Base-by-base conservation (phyloP, 352 stramenopile genomes). In the Globisporangium perplexum region DNA sequence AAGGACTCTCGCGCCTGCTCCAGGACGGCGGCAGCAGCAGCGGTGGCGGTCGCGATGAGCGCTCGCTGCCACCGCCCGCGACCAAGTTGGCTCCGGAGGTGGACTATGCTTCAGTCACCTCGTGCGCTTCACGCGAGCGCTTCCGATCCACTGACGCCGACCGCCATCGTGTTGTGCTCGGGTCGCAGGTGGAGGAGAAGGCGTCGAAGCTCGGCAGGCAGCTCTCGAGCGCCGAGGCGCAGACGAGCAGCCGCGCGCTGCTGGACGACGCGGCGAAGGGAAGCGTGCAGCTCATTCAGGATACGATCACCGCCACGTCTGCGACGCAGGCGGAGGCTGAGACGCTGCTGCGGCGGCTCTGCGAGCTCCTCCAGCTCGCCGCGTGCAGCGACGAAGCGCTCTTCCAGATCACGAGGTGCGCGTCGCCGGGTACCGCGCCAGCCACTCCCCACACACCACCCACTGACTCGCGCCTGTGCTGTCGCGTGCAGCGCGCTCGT, bases 251-350 rank as follows among this genome's bases (percentile, higher is more conserved):
- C 17, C 63, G 66, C 20, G 59, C 49, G 10, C 45, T 20, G 42
- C 59, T 71, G 28, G 59, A 68, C 50, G 66, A 66, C 28, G 60
- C 69, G 30, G 68, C 50, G 50, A 46, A 46, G 28, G 53, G 52
- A 18, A 38, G 62, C 0, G 71, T 85, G 23, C 50, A 62, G 36
- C 52, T 87, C 42, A 71, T 91, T 15, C 59, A 75, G 50, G 66
- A 80, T 50, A 74, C 79, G n/a, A 81, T 88, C 47, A 77, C 85
- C 53, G 62, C 82, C 23, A 73, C 82, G 17, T 60, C 78, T 22
- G 67, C 74, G 10, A 88, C 72, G 18, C 76, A 83, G 33, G 58
- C 62, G 38, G 66, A 72, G 28, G 87, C 82, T 51, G 74, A 88
- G 36, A 50, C 39, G 36, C 72, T 72, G 20, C 89, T 91, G 36